Conservation (phyloP, 371 early-diverging fungal species). For the Batrachochytrium dendrobatidis region DNA sequence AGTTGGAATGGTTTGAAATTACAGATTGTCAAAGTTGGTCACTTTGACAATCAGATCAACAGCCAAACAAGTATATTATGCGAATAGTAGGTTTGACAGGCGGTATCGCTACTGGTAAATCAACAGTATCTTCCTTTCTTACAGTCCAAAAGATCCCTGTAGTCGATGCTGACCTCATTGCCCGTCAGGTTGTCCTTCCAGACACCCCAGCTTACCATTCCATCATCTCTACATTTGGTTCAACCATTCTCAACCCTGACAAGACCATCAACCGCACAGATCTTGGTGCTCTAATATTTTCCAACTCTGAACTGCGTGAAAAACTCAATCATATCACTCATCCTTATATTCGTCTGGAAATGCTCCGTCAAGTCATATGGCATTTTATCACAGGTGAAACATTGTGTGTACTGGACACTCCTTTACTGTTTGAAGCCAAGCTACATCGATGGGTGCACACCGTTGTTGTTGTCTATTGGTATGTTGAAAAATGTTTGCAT, state of each 20-base stretch:
- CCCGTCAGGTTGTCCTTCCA: constrained; percentile 78
- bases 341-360: constrained; percentile 72
- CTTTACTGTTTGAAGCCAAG: constrained; percentile 80
- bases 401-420: constrained; percentile 70
- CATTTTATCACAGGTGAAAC: constrained; percentile 61
- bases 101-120: constrained; percentile 89
- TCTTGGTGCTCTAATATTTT: constrained; percentile 74
- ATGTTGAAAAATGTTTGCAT: constrained; percentile 9
- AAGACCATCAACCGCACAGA: constrained; percentile 36
- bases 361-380: constrained; percentile 59
- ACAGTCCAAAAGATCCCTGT: constrained; percentile 47
- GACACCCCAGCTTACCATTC: constrained; percentile 61
- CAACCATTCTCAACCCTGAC: constrained; percentile 51
- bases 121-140: constrained; percentile 68
- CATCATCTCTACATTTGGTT: constrained; percentile 71
- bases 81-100: constrained; percentile 85
- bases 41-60: too few relatives aligned
- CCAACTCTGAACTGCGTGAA: constrained; percentile 59
- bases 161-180: constrained; percentile 88
- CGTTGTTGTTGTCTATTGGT: constrained; percentile 79
- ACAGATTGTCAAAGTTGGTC: too few relatives aligned
- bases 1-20: too few relatives aligned
- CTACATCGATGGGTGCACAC: constrained; percentile 62
- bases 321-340: constrained; percentile 79
- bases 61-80: too few relatives aligned